Evolutionary conservation across 2,329 filamentous ascomycete genomes (phyloP).

Genomic region (Phoma sp.): DNA sequence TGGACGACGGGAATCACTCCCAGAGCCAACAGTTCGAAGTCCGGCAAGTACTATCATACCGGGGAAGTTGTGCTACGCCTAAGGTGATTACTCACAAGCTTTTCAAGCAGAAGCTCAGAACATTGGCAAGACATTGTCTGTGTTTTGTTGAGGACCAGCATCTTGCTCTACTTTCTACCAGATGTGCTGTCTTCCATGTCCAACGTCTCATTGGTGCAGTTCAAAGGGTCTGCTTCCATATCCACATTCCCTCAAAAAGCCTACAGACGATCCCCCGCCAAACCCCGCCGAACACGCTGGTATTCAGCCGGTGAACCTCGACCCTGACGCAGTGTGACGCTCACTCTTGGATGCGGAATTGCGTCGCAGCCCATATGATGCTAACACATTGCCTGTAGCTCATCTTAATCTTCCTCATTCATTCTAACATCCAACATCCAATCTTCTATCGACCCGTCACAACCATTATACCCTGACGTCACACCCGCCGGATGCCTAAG

Average conservation of each 20-base stretch:
- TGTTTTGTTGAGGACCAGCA: not conserved
- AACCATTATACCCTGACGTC: conserved; percentile 15
- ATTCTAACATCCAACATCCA: not conserved
- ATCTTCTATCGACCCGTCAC: conserved; percentile 3
- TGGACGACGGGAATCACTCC: not conserved
- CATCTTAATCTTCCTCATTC: conserved; percentile 4
- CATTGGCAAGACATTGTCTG: not conserved
- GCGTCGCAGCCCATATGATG: not conserved
- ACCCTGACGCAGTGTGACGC: not conserved
- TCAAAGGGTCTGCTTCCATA: not conserved
- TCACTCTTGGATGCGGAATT: not conserved
- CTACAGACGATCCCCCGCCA: conserved; percentile 7
- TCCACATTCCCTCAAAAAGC: not conserved
- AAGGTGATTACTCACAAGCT: not conserved
- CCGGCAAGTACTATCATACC: not conserved
- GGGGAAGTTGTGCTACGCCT: not conserved
- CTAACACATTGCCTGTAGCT: not conserved
- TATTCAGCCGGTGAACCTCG: conserved; percentile 3
- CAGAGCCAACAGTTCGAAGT: not conserved
- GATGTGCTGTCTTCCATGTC: not conserved
- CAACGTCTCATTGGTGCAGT: not conserved
- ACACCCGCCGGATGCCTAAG: conserved; percentile 2
- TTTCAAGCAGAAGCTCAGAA: not conserved
- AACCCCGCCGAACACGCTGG: conserved; percentile 6
- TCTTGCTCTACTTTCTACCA: not conserved